Conservation (phyloP, 2,329 filamentous ascomycete genomes). For the Huntiella omanensis region DNA sequence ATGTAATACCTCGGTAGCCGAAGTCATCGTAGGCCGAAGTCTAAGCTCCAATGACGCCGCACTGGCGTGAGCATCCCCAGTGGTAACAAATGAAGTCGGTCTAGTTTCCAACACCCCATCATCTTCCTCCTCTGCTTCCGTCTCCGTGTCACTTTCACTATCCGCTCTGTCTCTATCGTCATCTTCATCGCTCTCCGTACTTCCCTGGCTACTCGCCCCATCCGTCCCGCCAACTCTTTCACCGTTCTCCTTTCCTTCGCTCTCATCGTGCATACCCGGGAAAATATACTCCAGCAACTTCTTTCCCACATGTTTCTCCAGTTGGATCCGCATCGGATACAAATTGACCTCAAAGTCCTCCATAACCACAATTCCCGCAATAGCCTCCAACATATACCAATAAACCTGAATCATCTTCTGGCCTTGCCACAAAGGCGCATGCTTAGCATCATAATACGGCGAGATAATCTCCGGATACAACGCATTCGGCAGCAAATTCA, state of each 20-base stretch:
- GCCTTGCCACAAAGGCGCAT: slow-evolving; percentile 31
- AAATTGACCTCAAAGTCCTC: slow-evolving; percentile 92
- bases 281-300: slow-evolving; percentile 96
- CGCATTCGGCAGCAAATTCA: slow-evolving; percentile 78
- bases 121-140: not conserved
- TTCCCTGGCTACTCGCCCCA: not conserved
- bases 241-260: slow-evolving; percentile 43
- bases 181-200: slow-evolving; percentile 15
- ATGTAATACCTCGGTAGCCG: slow-evolving; percentile 4
- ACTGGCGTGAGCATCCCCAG: slow-evolving; percentile 4
- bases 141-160: slow-evolving; percentile 7
- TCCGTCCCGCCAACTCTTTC: slow-evolving; percentile 22
- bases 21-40: slow-evolving; percentile 62
- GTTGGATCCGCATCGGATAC: slow-evolving; percentile 80
- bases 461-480: slow-evolving; percentile 93
- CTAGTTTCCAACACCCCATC: slow-evolving; percentile 27
- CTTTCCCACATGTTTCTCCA: slow-evolving; percentile 83
- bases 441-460: slow-evolving; percentile 58
- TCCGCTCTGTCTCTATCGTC: slow-evolving; percentile 22
- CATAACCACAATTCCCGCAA: slow-evolving; percentile 91
- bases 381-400: slow-evolving; percentile 96
- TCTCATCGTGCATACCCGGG: slow-evolving; percentile 53
- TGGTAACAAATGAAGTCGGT: slow-evolving; percentile 43
- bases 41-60: slow-evolving; percentile 44
- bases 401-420: slow-evolving; percentile 77